phyloP scores from a whole-genome alignment of 306 rosid genomes.

The Astragalus glycyphyllos region DNA sequence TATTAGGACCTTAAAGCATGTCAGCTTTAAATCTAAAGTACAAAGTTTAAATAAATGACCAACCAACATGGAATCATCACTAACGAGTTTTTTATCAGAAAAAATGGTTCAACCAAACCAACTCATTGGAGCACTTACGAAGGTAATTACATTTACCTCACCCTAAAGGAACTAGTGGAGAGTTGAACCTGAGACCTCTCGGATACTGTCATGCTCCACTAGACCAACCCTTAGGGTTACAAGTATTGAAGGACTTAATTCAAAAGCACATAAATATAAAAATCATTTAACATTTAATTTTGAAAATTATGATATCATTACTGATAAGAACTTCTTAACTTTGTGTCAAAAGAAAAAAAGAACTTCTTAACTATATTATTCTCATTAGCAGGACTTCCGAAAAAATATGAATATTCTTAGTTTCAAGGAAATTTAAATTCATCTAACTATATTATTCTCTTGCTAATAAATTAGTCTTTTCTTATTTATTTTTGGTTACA shows the following conservation, averaged over 20 bases:
- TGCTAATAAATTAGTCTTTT: too few species aligned
- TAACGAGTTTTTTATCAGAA: slow-evolving; percentile 7
- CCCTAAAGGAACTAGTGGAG: too few species aligned
- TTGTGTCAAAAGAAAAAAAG: too few species aligned
- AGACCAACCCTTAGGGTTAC: too few species aligned
- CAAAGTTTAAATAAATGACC: slow-evolving; percentile 16
- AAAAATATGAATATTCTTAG: background rate
- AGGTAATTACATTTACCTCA: too few species aligned
- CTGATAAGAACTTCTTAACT: background rate
- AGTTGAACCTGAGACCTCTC: too few species aligned
- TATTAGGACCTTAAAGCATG: slow-evolving; percentile 7
- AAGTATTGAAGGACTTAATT: background rate
- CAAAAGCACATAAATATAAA: background rate
- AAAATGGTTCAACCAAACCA: background rate
- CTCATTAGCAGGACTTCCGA: background rate
- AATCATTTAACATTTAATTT: background rate
- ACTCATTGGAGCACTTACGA: too few species aligned
- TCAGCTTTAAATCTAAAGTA: background rate
- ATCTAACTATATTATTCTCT: background rate
- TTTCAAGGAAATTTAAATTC: slow-evolving; percentile 1
- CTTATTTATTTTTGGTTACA: too few species aligned
- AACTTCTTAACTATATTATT: background rate
- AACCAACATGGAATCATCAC: slow-evolving; percentile 12
- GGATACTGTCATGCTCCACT: too few species aligned
- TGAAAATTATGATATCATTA: background rate